Conservation (phyloP, 2,329 filamentous ascomycete species). For the Aspergillus thermomutatus region DNA sequence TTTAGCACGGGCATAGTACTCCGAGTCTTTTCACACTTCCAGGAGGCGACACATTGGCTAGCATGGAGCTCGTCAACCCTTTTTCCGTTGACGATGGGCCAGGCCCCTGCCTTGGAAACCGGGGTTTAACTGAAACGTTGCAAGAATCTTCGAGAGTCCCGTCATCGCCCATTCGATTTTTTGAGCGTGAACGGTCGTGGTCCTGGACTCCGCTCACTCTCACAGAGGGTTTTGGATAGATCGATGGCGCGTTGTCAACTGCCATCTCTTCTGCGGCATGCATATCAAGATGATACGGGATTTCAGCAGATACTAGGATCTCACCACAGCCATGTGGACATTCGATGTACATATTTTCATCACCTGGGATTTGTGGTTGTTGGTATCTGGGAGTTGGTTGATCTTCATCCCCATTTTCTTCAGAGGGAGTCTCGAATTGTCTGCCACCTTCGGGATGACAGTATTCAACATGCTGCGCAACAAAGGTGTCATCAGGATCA, state of each 20-base stretch:
- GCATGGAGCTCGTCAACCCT: conserved; percentile 4
- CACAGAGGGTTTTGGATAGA: conserved; percentile 1
- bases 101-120: background rate
- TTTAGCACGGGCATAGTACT: conserved; percentile 15
- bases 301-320: conserved; percentile 49
- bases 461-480: conserved; percentile 44
- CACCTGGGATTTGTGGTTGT: conserved; percentile 1
- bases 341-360: conserved; percentile 42
- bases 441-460: conserved; percentile 41
- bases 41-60: background rate
- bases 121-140: background rate
- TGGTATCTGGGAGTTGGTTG: conserved; percentile 1
- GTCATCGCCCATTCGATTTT: background rate
- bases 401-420: conserved; percentile 1
- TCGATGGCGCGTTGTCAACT: conserved; percentile 35
- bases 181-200: background rate
- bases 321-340: conserved; percentile 62
- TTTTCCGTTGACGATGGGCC: background rate
- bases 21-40: conserved; percentile 27
- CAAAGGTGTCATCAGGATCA: conserved; percentile 37
- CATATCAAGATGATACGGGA: conserved; percentile 59
- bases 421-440: conserved; percentile 21
- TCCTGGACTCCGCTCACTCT: background rate
- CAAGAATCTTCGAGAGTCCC: background rate
- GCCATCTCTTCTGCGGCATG: conserved; percentile 51